Conservation (phyloP, 2,329 filamentous ascomycete genomes). For the Diaporthe citri region DNA sequence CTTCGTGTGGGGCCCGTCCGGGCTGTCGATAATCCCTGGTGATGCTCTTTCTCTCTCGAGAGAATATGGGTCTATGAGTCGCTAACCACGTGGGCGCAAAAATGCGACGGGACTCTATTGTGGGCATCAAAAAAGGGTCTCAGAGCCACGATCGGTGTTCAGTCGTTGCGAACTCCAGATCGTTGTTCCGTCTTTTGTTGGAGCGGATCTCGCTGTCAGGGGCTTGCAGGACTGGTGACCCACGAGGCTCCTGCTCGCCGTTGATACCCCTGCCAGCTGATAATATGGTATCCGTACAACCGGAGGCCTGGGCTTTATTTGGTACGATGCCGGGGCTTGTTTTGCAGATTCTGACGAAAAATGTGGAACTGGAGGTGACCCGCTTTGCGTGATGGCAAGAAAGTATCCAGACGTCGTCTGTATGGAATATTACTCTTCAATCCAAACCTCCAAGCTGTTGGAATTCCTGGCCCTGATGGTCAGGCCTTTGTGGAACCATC, state of each 20-base stretch:
- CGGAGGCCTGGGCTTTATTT: not conserved
- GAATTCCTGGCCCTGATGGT: not conserved
- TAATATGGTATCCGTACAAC: not conserved
- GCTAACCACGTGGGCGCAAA: conserved; percentile 28
- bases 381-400: not conserved
- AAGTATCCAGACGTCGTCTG: not conserved
- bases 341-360: conserved; percentile 17
- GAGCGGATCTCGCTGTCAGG: conserved; percentile 27
- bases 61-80: conserved; percentile 3
- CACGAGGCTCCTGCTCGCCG: not conserved
- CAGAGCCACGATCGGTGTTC: conserved; percentile 10
- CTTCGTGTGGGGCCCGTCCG: conserved; percentile 15
- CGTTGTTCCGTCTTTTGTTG: conserved; percentile 1
- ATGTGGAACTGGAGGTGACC: not conserved
- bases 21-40: conserved; percentile 6
- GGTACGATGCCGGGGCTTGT: not conserved
- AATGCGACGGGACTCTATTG: conserved; percentile 20
- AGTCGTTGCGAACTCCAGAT: not conserved
- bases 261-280: conserved; percentile 14
- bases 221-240: conserved; percentile 22
- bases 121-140: conserved; percentile 5
- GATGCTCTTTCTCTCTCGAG: not conserved
- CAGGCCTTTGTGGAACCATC: not conserved
- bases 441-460: not conserved
- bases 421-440: not conserved